Evolutionary conservation across 129 eudicot species (phyloP).

Genomic region (Ambrosia trifida): DNA sequence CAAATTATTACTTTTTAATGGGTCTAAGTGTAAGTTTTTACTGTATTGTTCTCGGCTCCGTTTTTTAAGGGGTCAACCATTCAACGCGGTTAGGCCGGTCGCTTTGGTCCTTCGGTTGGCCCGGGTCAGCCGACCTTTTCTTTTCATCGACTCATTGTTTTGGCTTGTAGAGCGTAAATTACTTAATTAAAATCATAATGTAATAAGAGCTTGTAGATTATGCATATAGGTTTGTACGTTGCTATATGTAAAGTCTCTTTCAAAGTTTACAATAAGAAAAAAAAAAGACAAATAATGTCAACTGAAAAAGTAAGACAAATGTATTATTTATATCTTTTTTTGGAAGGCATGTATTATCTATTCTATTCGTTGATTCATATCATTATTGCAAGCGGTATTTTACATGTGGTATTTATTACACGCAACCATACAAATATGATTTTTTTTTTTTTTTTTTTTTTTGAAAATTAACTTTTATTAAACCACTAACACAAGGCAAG

Average conservation of each 20-base stretch:
- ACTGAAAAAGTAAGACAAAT: conserved; percentile 38
- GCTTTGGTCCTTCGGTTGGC: conserved; percentile 16
- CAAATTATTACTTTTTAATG: conserved; percentile 27
- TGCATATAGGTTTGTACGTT: conserved; percentile 12
- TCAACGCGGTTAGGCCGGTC: conserved; percentile 31
- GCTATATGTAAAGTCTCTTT: background rate
- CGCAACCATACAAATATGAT: too few relatives aligned
- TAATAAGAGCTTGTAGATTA: background rate
- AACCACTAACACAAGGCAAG: too few relatives aligned
- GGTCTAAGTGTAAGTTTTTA: conserved; percentile 20
- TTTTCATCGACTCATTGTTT: background rate
- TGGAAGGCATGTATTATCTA: background rate
- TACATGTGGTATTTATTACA: too few relatives aligned
- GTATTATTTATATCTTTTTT: too few relatives aligned
- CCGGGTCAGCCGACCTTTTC: conserved; percentile 31
- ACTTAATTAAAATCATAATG: background rate
- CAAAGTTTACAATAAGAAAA: background rate
- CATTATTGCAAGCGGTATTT: too few relatives aligned
- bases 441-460: too few relatives aligned
- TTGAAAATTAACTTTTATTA: too few relatives aligned
- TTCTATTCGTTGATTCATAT: too few relatives aligned
- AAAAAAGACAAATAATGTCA: conserved; percentile 3
- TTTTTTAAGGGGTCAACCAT: conserved; percentile 31
- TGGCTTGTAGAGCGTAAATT: background rate
- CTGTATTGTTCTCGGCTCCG: conserved; percentile 37